Evolutionary conservation across 306 rosid species (phyloP), one percentile per base, ranked within the genome.

Genomic region (Quillaja saponaria): DNA sequence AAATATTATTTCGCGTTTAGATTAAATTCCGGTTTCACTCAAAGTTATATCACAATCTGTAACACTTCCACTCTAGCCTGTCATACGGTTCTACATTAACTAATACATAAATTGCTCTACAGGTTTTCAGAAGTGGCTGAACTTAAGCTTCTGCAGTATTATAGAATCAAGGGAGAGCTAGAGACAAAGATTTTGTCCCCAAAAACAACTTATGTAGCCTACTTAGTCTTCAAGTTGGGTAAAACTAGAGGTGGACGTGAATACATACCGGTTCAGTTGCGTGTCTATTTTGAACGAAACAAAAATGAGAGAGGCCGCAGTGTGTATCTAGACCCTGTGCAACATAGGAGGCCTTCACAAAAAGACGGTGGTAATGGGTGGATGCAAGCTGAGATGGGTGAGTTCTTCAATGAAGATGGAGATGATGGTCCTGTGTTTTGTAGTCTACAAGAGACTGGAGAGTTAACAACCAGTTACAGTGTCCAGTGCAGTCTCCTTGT

Each of bases 401-500:
- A 67, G 7, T 56, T 67, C 39, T 55, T 55, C 47, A 34, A 13
- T 14, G 49, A 13, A 21, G 5, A 3, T 33, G 46, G 19, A n/a
- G 28, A 37, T 3, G 63, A 55, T 6, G 46, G 31, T 16, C 12
- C 10, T 0, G 37, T 21, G 12, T 48, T 15, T 4, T 44, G 6
- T 31, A 34, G 39, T 6, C 8, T 66, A 4, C 34, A 16, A 41
- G 61, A 41, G 19, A 16, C 6, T 42, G 35, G 17, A 12, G 15
- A 12, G 0, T 14, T 2, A 15, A 11, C 17, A 3, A 61, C 31
- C 31, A 25, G 7, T 12, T 33, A 1, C 14, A 47, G 6, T 7
- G 0, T 1, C 0, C 53, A 68, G 38, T 2, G 28, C 10, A 71
- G 79, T 10, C 72, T 80, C 38, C 8, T 76, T 65, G 77, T 72